A percentile compares a stretch with the other conserved stretches of the same genome.
Conservation (phyloP, 129 eudicot genomes). For the Artemisia argyi region DNA sequence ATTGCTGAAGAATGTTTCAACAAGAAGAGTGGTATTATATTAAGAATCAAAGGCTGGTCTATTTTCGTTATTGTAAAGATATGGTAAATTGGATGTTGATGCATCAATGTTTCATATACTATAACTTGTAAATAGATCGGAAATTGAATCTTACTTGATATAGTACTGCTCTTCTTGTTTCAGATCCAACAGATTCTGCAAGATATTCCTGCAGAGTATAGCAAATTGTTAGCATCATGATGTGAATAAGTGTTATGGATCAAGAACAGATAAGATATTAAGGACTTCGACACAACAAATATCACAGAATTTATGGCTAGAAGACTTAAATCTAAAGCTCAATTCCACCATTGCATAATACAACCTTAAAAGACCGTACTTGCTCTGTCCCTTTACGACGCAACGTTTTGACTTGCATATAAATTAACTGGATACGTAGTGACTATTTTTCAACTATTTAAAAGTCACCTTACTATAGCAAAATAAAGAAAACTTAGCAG, state of each 20-base stretch:
- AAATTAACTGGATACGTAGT: no score
- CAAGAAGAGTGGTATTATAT: background rate
- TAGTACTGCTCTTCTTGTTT: slow-evolving; percentile 69
- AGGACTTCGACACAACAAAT: no score
- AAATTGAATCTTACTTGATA: slow-evolving; percentile 61
- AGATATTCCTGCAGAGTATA: slow-evolving; percentile 77
- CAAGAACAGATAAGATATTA: no score
- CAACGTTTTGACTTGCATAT: no score
- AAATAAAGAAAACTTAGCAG: no score
- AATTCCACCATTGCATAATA: no score
- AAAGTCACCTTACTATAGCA: no score
- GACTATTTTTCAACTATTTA: no score
- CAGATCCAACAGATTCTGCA: slow-evolving; percentile 64
- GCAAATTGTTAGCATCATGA: slow-evolving; percentile 8
- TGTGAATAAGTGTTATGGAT: background rate
- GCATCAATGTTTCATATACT: slow-evolving; percentile 2
- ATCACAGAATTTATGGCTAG: no score
- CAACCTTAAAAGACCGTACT: no score
- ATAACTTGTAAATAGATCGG: slow-evolving; percentile 7
- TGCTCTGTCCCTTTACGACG: no score
- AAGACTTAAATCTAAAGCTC: no score
- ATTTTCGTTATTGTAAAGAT: background rate
- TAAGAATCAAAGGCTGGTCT: background rate
- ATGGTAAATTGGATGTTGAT: background rate
- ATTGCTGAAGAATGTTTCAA: slow-evolving; percentile 55